A percentile compares a stretch with the other conserved stretches of the same genome.
Conservation (phyloP, 176 grass and related monocot species). For the Oryza punctata region DNA sequence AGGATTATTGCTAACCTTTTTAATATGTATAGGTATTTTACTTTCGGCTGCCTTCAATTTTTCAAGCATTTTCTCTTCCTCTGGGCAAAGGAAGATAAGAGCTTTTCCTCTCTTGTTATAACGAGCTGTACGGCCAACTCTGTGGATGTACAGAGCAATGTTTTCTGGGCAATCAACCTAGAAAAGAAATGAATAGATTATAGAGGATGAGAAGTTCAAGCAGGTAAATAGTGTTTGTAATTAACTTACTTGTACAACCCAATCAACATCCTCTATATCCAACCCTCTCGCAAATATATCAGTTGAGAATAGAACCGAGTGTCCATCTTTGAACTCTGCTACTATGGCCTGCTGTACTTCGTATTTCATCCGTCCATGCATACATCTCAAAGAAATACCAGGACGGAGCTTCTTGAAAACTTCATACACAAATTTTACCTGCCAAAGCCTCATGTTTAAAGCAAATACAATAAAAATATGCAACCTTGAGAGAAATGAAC, state of each 20-base stretch:
- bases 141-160: conserved; percentile 79
- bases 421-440: conserved; percentile 96
- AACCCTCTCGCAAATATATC: conserved; percentile 80
- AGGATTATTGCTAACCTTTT: conserved; percentile 46
- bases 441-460: conserved; percentile 4
- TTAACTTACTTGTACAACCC: conserved; percentile 86
- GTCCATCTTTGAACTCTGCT: conserved; percentile 65
- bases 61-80: conserved; percentile 82
- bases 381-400: conserved; percentile 91
- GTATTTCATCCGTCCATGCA: conserved; percentile 78
- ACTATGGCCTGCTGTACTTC: conserved; percentile 63
- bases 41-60: conserved; percentile 73
- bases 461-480: conserved; percentile 10
- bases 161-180: conserved; percentile 90
- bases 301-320: conserved; percentile 92
- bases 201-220: conserved; percentile 4
- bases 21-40: conserved; percentile 78
- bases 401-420: conserved; percentile 94
- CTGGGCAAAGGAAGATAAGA: conserved; percentile 78
- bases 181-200: conserved; percentile 32
- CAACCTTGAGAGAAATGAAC: conserved; percentile 16
- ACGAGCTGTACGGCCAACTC: conserved; percentile 93
- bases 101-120: conserved; percentile 81
- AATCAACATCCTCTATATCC: conserved; percentile 88
- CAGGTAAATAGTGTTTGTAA: conserved; percentile 5